Base-by-base conservation (phyloP, 1,284 basidiomycete genomes). In the Phaffia rhodozyma region DNA sequence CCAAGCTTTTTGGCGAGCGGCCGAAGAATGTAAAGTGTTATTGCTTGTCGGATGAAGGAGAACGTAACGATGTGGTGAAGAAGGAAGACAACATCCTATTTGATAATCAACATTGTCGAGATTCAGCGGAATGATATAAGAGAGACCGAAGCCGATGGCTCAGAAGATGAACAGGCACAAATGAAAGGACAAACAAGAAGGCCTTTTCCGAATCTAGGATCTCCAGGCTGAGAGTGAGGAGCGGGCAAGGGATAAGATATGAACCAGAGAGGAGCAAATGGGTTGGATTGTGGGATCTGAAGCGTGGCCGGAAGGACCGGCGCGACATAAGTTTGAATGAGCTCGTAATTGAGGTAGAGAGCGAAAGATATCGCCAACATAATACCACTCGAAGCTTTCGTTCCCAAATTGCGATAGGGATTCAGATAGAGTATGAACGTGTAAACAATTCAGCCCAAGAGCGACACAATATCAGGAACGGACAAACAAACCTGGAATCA, bases 41-140 rank as follows among this genome's bases (percentile, higher is more conserved):
- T 75, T 43, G 81, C 75, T 76, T 97, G 92, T 47, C 96, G 85
- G 38, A 96, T 72, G 73, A 92, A 90, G 0, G 91, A 94, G 78
- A 89, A 98, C 69, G 97, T 86, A 53, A 98, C 79, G 74, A 97
- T 81, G 75, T 96, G 83, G 76, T 91, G 97, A 3, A 81, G 80
- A 55, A 97, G 74, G 77, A 98, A 98, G 23, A 81, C 73, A 7
- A 96, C 70, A 74, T 98, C 96, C 69, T 82, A 76, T 61, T 29
- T 68, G 43, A 54, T 58, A 55, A 27, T 59, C 49, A 18, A 60
- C 61, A 21, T 5, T 4, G 32, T 34, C 32, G 5, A 34, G 32
- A 34, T 71, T 67, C 27, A 66, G 32, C 1, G 68, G 63, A 55
- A 57, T 23, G 65, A 60, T 11, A 52, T 58, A 56, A 66, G 68